Evolutionary conservation across 768 basidiomycete genomes (phyloP).

Genomic region (Phylloporus sp.): DNA sequence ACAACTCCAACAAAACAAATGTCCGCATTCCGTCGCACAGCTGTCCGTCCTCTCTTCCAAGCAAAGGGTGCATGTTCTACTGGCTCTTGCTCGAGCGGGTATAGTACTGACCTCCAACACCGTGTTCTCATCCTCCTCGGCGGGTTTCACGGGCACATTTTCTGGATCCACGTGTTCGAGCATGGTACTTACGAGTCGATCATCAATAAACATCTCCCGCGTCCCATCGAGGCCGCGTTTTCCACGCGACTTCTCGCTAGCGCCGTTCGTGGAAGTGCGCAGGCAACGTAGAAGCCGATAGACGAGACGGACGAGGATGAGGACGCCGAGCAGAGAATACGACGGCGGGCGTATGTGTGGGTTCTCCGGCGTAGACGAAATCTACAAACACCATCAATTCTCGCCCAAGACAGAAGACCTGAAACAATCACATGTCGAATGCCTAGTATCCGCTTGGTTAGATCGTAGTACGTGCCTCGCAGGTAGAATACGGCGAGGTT

Average conservation of each 20-base stretch:
- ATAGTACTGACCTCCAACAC: slow-evolving; percentile 56
- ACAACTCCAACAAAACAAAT: slow-evolving; percentile 87
- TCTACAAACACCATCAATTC: slow-evolving; percentile 35
- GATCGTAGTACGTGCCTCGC: slow-evolving; percentile 71
- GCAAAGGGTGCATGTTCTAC: slow-evolving; percentile 76
- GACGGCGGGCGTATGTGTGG: slow-evolving; percentile 75
- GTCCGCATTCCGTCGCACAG: slow-evolving; percentile 83
- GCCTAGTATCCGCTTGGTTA: slow-evolving; percentile 61
- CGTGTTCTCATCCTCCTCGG: slow-evolving; percentile 68
- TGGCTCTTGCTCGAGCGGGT: slow-evolving; percentile 45
- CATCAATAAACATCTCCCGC: slow-evolving; percentile 50
- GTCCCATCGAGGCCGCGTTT: slow-evolving; percentile 29
- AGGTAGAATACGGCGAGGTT: slow-evolving; percentile 82
- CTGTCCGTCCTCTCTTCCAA: slow-evolving; percentile 80
- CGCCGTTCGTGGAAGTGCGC: slow-evolving; percentile 28
- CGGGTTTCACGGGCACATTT: slow-evolving; percentile 46
- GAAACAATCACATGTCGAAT: slow-evolving; percentile 55
- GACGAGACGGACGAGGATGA: slow-evolving; percentile 59
- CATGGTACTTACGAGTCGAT: slow-evolving; percentile 53
- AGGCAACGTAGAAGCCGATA: slow-evolving; percentile 53
- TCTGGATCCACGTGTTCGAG: slow-evolving; percentile 50
- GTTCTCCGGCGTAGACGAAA: slow-evolving; percentile 68
- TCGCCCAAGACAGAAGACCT: neutral
- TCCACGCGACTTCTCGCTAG: slow-evolving; percentile 30
- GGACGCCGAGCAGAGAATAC: slow-evolving; percentile 77